These are phyloP conservation scores for Fragaria iinumae DNA, from an alignment of 306 rosid species.

Conservation along the genomic window DNA sequence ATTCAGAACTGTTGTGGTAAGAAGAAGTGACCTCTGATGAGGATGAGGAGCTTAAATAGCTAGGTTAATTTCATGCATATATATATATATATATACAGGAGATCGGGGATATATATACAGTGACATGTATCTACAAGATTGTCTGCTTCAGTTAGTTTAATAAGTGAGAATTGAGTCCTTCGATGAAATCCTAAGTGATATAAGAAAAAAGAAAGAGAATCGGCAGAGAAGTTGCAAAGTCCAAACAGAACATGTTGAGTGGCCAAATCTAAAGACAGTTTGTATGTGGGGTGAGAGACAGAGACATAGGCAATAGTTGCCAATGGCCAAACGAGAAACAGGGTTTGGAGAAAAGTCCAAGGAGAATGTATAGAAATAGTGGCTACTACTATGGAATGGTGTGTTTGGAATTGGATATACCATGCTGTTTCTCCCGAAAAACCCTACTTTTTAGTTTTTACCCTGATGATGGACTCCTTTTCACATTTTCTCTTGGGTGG, in stretches of 20 bases:
- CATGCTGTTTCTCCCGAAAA: constrained; percentile 52
- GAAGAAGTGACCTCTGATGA: constrained; percentile 13
- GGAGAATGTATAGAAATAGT: constrained; percentile 63
- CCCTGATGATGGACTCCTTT: background rate
- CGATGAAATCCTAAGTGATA: constrained; percentile 46
- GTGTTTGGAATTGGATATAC: constrained; percentile 60
- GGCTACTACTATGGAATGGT: constrained; percentile 65
- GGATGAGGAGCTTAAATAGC: constrained; percentile 9
- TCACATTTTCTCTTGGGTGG: background rate
- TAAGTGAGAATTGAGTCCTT: constrained; percentile 20
- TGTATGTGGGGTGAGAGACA: constrained; percentile 35
- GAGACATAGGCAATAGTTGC: constrained; percentile 26
- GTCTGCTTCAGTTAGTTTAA: constrained; percentile 19
- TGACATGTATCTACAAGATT: constrained; percentile 24
- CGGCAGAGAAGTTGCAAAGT: constrained; percentile 52
- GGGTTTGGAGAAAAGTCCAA: constrained; percentile 48
- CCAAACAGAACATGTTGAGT: constrained; percentile 66
- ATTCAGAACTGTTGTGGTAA: background rate
- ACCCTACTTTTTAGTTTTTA: background rate
- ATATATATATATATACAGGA: background rate
- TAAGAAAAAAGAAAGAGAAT: constrained; percentile 52
- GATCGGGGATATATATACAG: background rate
- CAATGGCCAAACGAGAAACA: constrained; percentile 45
- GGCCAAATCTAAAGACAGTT: constrained; percentile 58
- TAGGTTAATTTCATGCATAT: constrained; percentile 3